Conservation (phyloP, 106 monocot species). For the Dactylorhiza incarnata region DNA sequence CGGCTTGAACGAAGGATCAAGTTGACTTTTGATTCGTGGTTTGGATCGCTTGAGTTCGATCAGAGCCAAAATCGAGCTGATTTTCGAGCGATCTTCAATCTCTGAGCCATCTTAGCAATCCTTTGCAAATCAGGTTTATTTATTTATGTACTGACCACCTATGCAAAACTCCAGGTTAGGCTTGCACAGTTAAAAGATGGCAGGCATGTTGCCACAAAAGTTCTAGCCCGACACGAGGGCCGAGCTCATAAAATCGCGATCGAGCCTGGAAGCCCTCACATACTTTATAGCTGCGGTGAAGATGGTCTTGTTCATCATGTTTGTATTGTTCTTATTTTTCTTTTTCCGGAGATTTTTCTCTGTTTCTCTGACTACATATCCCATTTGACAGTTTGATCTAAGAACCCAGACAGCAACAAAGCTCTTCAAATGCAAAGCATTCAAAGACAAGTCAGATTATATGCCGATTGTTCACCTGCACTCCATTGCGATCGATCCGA, state of each 20-base stretch:
- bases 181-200: slow-evolving; percentile 47
- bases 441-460: slow-evolving; percentile 12
- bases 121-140: not conserved
- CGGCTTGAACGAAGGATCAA: too few relatives aligned
- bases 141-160: not conserved
- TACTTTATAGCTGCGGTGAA: slow-evolving; percentile 90
- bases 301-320: slow-evolving; percentile 73
- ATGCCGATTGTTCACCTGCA: slow-evolving; percentile 42
- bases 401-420: slow-evolving; percentile 48
- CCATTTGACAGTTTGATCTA: slow-evolving; percentile 65
- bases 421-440: slow-evolving; percentile 60
- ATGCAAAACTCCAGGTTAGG: slow-evolving; percentile 47
- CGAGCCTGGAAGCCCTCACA: slow-evolving; percentile 69
- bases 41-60: too few relatives aligned
- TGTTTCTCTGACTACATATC: not conserved
- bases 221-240: slow-evolving; percentile 58
- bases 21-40: too few relatives aligned
- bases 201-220: slow-evolving; percentile 35
- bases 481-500: slow-evolving; percentile 76
- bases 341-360: not conserved
- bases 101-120: too few relatives aligned
- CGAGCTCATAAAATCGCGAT: slow-evolving; percentile 73
- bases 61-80: too few relatives aligned
- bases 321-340: slow-evolving; percentile 4
- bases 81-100: too few relatives aligned